phyloP scores from a whole-genome alignment of 164 flowering plant species.

The Houttuynia cordata region DNA sequence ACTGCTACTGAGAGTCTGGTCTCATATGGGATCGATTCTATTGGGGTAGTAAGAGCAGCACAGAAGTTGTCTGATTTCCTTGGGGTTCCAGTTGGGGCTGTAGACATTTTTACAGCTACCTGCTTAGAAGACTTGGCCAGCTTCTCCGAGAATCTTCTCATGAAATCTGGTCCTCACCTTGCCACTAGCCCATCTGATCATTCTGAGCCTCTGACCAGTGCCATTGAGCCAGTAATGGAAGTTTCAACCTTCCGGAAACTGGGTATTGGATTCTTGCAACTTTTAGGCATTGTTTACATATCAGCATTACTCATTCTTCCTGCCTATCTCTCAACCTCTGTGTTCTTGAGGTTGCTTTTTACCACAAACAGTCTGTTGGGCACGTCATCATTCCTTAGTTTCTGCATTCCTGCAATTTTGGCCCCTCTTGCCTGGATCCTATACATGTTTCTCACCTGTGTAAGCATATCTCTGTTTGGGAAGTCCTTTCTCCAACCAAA shows the following conservation, averaged over 20 bases:
- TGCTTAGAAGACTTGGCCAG: conserved; percentile 63
- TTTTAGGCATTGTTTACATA: conserved; percentile 36
- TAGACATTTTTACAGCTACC: conserved; percentile 75
- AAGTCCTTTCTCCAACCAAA: conserved; percentile 60
- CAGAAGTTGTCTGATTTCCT: conserved; percentile 73
- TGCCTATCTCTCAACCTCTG: conserved; percentile 37
- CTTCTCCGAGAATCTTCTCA: conserved; percentile 47
- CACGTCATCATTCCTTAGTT: conserved; percentile 15
- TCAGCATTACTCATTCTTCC: conserved; percentile 44
- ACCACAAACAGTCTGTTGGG: neutral
- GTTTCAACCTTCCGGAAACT: conserved; percentile 22
- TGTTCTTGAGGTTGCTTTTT: conserved; percentile 20
- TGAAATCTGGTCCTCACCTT: conserved; percentile 39
- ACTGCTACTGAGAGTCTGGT: conserved; percentile 47
- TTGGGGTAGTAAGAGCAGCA: conserved; percentile 81
- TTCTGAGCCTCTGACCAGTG: conserved; percentile 17
- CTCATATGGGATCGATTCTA: conserved; percentile 74
- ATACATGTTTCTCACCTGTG: conserved; percentile 44
- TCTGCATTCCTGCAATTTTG: conserved; percentile 21
- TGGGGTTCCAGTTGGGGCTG: conserved; percentile 72
- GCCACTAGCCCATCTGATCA: conserved; percentile 8
- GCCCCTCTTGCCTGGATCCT: conserved; percentile 68
- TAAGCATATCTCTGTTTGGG: conserved; percentile 49
- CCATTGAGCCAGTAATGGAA: conserved; percentile 12
- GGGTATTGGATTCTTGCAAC: conserved; percentile 30